Evolutionary conservation across 1,284 basidiomycete genomes (phyloP), one percentile per base, ranked within the genome.

Genomic region (Ganoderma lingzhi): DNA sequence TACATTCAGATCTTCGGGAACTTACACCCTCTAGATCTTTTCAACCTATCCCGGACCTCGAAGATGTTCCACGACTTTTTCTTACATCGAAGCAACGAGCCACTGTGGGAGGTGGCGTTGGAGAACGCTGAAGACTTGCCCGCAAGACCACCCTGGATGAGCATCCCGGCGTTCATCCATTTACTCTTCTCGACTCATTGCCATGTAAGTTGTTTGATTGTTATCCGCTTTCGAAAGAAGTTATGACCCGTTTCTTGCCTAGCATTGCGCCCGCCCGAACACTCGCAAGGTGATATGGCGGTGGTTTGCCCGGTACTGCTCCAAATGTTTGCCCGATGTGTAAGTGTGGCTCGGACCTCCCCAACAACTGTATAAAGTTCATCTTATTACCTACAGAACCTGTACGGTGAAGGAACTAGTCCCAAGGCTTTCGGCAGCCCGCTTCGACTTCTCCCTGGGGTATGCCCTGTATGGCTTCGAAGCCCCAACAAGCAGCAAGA

Each of bases 1-100:
- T 30, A 14, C 5, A 8, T 23, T 39, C 19, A 87, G 85, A 84
- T 87, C 70, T 83, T 86, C 65, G 78, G 81, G 12, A 78, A 84
- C 66, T 77, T 87, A 39, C 76, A 76, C 61, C 84, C 86, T 0
- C 71, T 79, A 42, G 87, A 88, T 70, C 41, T 71, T 2, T 42
- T 64, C 51, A 60, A 64, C 28, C 58, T 71, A 0, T 63, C 67
- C 1, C 67, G 59, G 5, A 68, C 67, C 9, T 71, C 64, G 62
- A 71, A 68, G 60, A 55, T 44, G 45, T 62, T 71, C 32, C 70
- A 63, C n/a, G 3, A 45, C 8, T 63, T 68, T 42, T 68, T 68
- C 44, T 28, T 71, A 10, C 51, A 62, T 17, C 41, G 30, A 8
- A 28, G 48, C 41, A 61, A 53, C 39, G 64, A 68, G 15, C 32